Conservation (phyloP, 148 eudicot species). For the Fagopyrum esculentum region DNA sequence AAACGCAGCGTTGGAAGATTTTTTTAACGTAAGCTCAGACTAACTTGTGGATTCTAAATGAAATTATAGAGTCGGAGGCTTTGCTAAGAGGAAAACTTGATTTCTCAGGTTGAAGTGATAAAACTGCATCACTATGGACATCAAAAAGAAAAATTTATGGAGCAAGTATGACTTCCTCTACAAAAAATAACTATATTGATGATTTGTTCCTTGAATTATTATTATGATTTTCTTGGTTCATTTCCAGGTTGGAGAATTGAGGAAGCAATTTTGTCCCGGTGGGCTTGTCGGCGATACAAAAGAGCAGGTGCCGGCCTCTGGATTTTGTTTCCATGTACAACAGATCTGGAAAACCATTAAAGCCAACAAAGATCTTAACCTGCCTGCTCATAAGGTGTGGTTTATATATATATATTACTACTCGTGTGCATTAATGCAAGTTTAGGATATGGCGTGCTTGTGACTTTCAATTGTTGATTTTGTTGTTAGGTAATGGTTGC, state of each 20-base stretch:
- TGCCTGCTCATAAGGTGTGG: not conserved
- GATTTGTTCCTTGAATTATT: no score
- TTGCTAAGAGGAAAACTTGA: not conserved
- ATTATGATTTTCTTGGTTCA: not conserved
- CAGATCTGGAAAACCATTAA: not conserved
- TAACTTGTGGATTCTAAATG: not conserved
- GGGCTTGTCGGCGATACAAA: conserved; percentile 2
- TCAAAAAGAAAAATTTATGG: not conserved
- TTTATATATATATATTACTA: not conserved
- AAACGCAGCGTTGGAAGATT: not conserved
- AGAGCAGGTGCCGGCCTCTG: not conserved
- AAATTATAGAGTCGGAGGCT: not conserved
- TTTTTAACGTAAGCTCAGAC: not conserved
- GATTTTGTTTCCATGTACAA: not conserved
- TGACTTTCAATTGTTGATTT: no score
- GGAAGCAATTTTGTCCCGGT: not conserved
- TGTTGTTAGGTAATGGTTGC: not conserved
- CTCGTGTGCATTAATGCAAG: no score
- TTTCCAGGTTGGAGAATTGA: not conserved
- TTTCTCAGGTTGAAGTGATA: not conserved
- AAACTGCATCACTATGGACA: not conserved
- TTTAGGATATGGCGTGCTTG: no score
- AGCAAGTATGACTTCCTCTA: not conserved
- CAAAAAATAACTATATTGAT: no score
- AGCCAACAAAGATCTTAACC: not conserved